Evolutionary conservation across 169 alveolate genomes (phyloP), one percentile per base, ranked within the genome.

Genomic region (Cryptosporidium meleagridis): DNA sequence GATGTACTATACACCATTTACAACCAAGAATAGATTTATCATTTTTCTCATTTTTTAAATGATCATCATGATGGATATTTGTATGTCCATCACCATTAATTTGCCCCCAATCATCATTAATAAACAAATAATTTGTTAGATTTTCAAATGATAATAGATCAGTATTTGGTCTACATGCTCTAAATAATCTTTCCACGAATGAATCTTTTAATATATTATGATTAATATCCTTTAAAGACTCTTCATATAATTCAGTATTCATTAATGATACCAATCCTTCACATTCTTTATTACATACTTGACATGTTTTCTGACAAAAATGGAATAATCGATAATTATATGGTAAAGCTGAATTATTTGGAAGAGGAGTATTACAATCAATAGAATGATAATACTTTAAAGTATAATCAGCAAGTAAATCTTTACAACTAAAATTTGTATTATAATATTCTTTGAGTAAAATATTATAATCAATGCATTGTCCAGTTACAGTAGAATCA

Each of bases 281-380:
- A 48, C 89, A 80, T n/a, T 65, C 89, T 62, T 80, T 37, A 29
- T 80, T 80, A 44, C 89, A 80, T 62, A 80, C 41, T 45, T 48
- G 58, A 44, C 89, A 80, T 9, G 89, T 62, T 31, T 80, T 62
- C 41, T 80, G 89, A 62, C 89, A 80, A 65, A 80, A 80, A 33
- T 80, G 89, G 37, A 80, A 80, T 10, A 80, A 14, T 41, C 18
- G 18, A 48, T 62, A 80, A 29, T 65, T 33, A 62, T 62, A 65
- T 37, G 89, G 89, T n/a, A 80, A 29, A 16, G 89, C 75, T 26
- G 69, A 9, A 41, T 80, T 58, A 26, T 3, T 21, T 29, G 89
- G 89, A 16, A 80, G 51, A 39, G 39, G 75, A 37, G 89, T 62
- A 80, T 80, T 37, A 55, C 89, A 80, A 29, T 80, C 65, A 23